A percentile compares a stretch with the other conserved stretches of the same genome.
Evolutionary conservation across 805 yeast genomes (phyloP).

Genomic region (Candida endomychidarum): DNA sequence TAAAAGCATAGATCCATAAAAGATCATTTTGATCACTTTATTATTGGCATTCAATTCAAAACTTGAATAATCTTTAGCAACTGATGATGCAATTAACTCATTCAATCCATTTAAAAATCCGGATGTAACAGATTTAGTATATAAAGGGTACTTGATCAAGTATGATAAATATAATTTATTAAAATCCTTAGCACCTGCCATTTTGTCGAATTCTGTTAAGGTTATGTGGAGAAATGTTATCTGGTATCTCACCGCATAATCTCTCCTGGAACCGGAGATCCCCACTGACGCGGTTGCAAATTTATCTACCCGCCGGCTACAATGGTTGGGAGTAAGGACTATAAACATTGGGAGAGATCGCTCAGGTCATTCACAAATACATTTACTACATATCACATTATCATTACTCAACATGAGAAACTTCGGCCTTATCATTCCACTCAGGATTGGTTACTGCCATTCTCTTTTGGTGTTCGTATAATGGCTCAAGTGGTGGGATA

Average conservation of each 20-base stretch:
- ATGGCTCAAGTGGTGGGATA: slow-evolving; percentile 51
- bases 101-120: slow-evolving; percentile 55
- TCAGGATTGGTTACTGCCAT: slow-evolving; percentile 58
- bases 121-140: slow-evolving; percentile 59
- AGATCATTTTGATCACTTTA: slow-evolving; percentile 52
- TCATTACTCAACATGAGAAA: slow-evolving; percentile 49
- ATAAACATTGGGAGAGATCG: too few species aligned
- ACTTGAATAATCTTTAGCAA: slow-evolving; percentile 46
- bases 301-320: too few species aligned
- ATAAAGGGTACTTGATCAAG: slow-evolving; percentile 50
- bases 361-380: too few species aligned
- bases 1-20: slow-evolving; percentile 53
- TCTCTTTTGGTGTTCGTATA: slow-evolving; percentile 52
- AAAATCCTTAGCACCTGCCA: background rate
- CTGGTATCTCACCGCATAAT: too few species aligned
- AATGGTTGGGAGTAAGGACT: too few species aligned
- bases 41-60: slow-evolving; percentile 23
- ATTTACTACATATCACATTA: slow-evolving; percentile 1
- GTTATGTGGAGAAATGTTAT: too few species aligned
- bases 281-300: too few species aligned
- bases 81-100: slow-evolving; percentile 53
- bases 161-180: slow-evolving; percentile 36
- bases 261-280: too few species aligned
- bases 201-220: too few species aligned
- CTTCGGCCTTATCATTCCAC: slow-evolving; percentile 62